These are phyloP conservation scores for Dalbergia oliveri DNA, from an alignment of 306 rosid species.

Conservation along the genomic window DNA sequence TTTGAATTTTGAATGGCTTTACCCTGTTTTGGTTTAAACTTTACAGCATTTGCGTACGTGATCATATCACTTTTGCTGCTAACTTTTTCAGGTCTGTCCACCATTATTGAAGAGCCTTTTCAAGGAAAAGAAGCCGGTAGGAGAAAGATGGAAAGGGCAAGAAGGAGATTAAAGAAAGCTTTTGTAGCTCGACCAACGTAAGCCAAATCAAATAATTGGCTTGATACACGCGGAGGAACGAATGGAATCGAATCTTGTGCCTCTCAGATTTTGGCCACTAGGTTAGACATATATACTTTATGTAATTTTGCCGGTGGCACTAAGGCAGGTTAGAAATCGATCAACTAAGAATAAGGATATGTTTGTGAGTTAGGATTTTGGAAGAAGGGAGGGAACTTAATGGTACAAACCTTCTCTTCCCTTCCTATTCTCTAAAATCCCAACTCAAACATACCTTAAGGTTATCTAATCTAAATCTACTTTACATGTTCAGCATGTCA, in stretches of 20 bases:
- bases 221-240: conserved; percentile 19
- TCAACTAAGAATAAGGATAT: too few species aligned
- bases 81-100: conserved; percentile 63
- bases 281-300: conserved; percentile 8
- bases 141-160: conserved; percentile 63
- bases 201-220: conserved; percentile 27
- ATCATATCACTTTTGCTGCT: conserved; percentile 37
- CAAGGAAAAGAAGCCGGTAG: conserved; percentile 49
- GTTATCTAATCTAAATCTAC: background rate
- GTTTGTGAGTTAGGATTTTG: too few species aligned
- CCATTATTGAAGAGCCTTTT: conserved; percentile 66
- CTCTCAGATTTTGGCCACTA: conserved; percentile 37
- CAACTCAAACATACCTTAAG: too few species aligned
- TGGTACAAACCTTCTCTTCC: too few species aligned
- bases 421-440: too few species aligned
- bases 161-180: conserved; percentile 57
- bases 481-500: conserved; percentile 36
- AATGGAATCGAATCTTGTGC: conserved; percentile 22
- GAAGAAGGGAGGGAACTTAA: too few species aligned
- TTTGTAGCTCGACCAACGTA: conserved; percentile 34
- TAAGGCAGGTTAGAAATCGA: conserved; percentile 12
- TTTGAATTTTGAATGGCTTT: conserved; percentile 48
- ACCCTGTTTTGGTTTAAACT: background rate
- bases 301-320: conserved; percentile 35
- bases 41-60: conserved; percentile 34